Evolutionary conservation across 2,329 filamentous ascomycete genomes (phyloP).

Genomic region (Incumbomyces lentus): DNA sequence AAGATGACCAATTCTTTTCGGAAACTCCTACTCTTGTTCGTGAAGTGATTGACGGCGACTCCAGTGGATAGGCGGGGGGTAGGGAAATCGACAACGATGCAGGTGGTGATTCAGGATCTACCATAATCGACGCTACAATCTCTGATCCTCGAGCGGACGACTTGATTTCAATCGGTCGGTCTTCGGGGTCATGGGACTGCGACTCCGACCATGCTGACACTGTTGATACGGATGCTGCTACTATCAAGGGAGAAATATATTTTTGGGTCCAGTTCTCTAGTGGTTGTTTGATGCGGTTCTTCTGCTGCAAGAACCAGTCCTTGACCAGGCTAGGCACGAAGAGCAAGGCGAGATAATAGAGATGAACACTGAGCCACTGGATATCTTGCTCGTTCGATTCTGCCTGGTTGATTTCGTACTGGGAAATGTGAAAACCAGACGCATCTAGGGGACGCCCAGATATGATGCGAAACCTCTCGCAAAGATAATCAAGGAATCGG

Average conservation of each 20-base stretch:
- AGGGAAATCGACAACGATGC: constrained; percentile 75
- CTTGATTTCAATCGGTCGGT: constrained; percentile 52
- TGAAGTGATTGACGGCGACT: constrained; percentile 63
- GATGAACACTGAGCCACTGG: constrained; percentile 72
- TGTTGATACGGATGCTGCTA: constrained; percentile 29
- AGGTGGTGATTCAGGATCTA: constrained; percentile 76
- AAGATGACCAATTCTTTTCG: constrained; percentile 85
- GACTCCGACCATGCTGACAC: constrained; percentile 33
- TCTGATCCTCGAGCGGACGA: constrained; percentile 62
- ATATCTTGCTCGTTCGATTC: constrained; percentile 54
- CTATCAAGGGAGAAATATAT: constrained; percentile 41
- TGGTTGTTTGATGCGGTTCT: constrained; percentile 65
- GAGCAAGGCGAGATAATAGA: constrained; percentile 74
- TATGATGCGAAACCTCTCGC: constrained; percentile 74
- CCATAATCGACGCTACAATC: constrained; percentile 70
- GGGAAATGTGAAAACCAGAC: constrained; percentile 59
- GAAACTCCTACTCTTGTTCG: constrained; percentile 76
- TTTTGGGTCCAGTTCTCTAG: constrained; percentile 79
- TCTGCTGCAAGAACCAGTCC: constrained; percentile 72
- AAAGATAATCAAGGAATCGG: constrained; percentile 65
- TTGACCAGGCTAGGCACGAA: constrained; percentile 71
- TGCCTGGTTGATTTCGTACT: constrained; percentile 49
- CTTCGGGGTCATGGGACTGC: constrained; percentile 39
- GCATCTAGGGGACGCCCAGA: constrained; percentile 60
- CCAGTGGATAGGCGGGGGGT: constrained; percentile 72